phyloP scores from a whole-genome alignment of 305 asterid species.

The Rubia balearica region DNA sequence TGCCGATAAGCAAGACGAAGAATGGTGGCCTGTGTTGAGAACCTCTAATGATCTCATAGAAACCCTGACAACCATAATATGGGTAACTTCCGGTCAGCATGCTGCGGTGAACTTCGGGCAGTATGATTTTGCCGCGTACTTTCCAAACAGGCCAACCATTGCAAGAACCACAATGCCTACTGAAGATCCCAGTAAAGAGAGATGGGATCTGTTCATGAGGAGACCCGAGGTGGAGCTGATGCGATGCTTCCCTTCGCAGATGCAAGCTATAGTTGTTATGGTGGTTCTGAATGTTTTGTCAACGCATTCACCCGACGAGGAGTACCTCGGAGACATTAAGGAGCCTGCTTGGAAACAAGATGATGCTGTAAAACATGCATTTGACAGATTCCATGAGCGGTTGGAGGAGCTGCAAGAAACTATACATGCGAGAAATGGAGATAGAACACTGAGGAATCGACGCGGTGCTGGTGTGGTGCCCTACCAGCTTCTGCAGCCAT shows the following conservation, averaged over 20 bases:
- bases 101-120: conserved; percentile 84
- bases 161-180: conserved; percentile 51
- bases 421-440: conserved; percentile 46
- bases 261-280: conserved; percentile 47
- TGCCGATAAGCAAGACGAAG: conserved; percentile 60
- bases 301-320: conserved; percentile 74
- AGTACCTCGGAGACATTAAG: conserved; percentile 40
- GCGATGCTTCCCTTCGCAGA: conserved; percentile 50
- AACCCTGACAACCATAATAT: conserved; percentile 52
- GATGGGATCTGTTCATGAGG: conserved; percentile 30
- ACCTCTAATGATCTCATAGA: conserved; percentile 36
- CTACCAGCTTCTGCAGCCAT: conserved; percentile 36
- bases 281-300: conserved; percentile 55
- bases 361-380: conserved; percentile 36
- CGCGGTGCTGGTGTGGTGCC: conserved; percentile 24
- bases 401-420: conserved; percentile 62
- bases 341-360: conserved; percentile 27
- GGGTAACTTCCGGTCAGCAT: conserved; percentile 72
- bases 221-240: conserved; percentile 58
- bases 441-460: conserved; percentile 32
- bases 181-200: conserved; percentile 44
- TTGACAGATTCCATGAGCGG: conserved; percentile 36
- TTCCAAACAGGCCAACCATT: conserved; percentile 67
- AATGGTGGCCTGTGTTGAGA: conserved; percentile 69
- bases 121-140: conserved; percentile 48